Percentiles rank a stretch among this genome's conserved stretches.
phyloP scores from a whole-genome alignment of 345 rosid genomes.

The Populus davidiana region DNA sequence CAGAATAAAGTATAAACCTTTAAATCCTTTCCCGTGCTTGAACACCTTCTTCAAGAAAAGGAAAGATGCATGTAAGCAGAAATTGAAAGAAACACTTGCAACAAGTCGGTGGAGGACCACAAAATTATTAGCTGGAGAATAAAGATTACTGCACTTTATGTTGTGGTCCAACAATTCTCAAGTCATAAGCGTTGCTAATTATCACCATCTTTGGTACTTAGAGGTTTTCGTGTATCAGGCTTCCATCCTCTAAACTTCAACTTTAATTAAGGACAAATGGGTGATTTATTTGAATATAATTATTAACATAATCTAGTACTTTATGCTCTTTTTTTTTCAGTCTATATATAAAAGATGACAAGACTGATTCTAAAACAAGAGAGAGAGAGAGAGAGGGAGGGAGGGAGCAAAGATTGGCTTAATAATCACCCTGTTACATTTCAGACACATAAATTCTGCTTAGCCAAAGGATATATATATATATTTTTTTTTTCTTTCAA shows the following conservation, averaged over 20 bases:
- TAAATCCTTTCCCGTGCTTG: slow-evolving; percentile 9
- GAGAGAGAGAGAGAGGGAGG: background rate
- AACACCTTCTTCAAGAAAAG: slow-evolving; percentile 3
- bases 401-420: too few relatives aligned
- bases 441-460: background rate
- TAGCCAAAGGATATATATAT: background rate
- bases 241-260: background rate
- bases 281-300: background rate
- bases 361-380: background rate
- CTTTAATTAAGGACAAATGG: background rate
- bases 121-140: slow-evolving; percentile 21
- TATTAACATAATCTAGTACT: background rate
- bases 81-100: slow-evolving; percentile 4
- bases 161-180: slow-evolving; percentile 40
- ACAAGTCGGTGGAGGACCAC: slow-evolving; percentile 27
- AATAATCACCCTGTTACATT: background rate
- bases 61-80: background rate
- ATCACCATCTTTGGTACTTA: slow-evolving; percentile 9
- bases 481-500: background rate
- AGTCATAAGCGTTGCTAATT: background rate
- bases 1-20: background rate
- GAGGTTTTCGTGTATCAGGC: background rate
- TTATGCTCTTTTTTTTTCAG: background rate
- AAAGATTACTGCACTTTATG: slow-evolving; percentile 26
- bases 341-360: background rate